Percentiles rank a stretch among this genome's conserved stretches.
Evolutionary conservation across 345 rosid species (phyloP).

Genomic region (Ricinus communis): DNA sequence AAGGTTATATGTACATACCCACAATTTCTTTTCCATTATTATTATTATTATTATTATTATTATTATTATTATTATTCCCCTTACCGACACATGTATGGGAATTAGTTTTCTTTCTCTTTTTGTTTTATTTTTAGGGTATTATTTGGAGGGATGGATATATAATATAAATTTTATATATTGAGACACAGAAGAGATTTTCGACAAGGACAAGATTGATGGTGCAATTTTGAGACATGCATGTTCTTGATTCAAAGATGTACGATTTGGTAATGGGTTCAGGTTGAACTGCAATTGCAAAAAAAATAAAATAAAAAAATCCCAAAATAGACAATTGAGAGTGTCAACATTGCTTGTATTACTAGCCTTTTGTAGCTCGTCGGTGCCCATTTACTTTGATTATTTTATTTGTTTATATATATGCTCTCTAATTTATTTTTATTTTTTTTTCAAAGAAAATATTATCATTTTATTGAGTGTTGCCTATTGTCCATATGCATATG

Average conservation of each 20-base stretch:
- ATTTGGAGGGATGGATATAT: not conserved
- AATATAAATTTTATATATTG: not conserved
- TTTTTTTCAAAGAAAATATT: too few relatives aligned
- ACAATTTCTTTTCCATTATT: not conserved
- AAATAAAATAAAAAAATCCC: not conserved
- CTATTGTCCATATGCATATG: not conserved
- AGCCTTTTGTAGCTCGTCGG: not conserved
- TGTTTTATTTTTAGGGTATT: not conserved
- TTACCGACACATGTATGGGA: slow-evolving; percentile 29
- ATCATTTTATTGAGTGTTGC: not conserved
- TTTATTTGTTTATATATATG: too few relatives aligned
- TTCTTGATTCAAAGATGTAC: not conserved
- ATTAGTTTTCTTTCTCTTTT: too few relatives aligned
- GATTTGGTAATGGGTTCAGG: not conserved
- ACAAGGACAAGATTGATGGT: slow-evolving; percentile 7
- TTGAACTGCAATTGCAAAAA: not conserved
- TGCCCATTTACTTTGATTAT: not conserved
- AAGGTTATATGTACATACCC: not conserved
- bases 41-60: too few relatives aligned
- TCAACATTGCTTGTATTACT: not conserved
- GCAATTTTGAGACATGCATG: slow-evolving; percentile 5
- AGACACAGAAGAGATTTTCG: not conserved
- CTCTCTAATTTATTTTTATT: too few relatives aligned
- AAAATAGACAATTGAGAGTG: not conserved
- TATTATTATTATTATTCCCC: too few relatives aligned